phyloP scores from a whole-genome alignment of 108 stramenopile species.

The Chaetoceros tenuissimus region DNA sequence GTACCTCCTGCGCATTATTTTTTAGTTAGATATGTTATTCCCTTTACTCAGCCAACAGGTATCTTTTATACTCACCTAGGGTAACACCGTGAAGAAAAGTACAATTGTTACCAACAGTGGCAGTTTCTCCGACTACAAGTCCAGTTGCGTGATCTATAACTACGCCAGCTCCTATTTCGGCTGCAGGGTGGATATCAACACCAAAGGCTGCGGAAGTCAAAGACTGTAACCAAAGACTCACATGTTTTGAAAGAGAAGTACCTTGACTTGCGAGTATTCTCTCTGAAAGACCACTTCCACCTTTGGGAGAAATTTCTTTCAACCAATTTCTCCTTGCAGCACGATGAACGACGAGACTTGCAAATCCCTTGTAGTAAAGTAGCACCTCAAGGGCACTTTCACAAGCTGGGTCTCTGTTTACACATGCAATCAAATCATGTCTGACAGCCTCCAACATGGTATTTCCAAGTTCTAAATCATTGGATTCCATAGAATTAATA shows the following conservation, averaged over 20 bases:
- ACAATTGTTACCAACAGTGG: slow-evolving; percentile 40
- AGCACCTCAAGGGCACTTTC: slow-evolving; percentile 50
- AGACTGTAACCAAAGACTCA: slow-evolving; percentile 46
- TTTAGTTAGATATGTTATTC: too few relatives aligned
- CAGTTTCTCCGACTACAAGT: slow-evolving; percentile 55
- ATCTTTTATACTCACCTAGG: too few relatives aligned
- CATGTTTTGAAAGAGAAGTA: too few relatives aligned
- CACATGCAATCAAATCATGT: slow-evolving; percentile 43
- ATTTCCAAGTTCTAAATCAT: slow-evolving; percentile 34
- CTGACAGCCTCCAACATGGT: slow-evolving; percentile 55
- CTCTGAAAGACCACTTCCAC: not conserved
- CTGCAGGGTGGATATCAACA: slow-evolving; percentile 68
- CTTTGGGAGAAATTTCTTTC: too few relatives aligned
- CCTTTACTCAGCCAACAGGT: too few relatives aligned
- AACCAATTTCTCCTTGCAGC: slow-evolving; percentile 33
- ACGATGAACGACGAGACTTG: slow-evolving; percentile 27
- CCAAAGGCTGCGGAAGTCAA: slow-evolving; percentile 49
- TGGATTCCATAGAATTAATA: slow-evolving; percentile 14
- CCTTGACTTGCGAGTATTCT: too few relatives aligned
- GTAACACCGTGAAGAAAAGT: slow-evolving; percentile 34
- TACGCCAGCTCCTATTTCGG: slow-evolving; percentile 35
- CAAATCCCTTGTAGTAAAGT: slow-evolving; percentile 59
- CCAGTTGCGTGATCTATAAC: slow-evolving; percentile 61
- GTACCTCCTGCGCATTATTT: too few relatives aligned
- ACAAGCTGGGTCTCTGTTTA: slow-evolving; percentile 58